These are phyloP conservation scores for Thymus mandschuricus DNA, from an alignment of 257 asterid genomes.

Conservation along the genomic window DNA sequence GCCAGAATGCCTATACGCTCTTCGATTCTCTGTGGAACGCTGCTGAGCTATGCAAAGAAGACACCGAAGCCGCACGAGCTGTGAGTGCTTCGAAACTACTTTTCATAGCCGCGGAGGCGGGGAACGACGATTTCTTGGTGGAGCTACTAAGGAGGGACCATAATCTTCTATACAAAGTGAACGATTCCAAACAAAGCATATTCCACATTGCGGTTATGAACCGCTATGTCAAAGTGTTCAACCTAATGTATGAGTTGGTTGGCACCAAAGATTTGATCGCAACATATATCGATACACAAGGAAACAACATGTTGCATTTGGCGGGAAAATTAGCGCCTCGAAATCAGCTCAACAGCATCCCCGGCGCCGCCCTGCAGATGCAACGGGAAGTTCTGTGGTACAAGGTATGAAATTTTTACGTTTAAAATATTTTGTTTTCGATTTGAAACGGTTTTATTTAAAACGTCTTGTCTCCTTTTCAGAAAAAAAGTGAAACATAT, in stretches of 20 bases:
- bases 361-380: constrained; percentile 49
- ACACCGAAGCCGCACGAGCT: constrained; percentile 9
- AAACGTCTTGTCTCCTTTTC: too few relatives aligned
- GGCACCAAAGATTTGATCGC: constrained; percentile 37
- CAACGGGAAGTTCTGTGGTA: constrained; percentile 48
- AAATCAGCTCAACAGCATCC: constrained; percentile 34
- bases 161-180: constrained; percentile 36
- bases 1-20: constrained; percentile 16
- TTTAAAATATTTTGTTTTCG: too few relatives aligned
- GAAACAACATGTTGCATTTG: constrained; percentile 42
- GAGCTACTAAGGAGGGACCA: constrained; percentile 35
- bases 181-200: constrained; percentile 33
- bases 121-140: constrained; percentile 38
- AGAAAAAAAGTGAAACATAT: too few relatives aligned
- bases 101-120: constrained; percentile 33
- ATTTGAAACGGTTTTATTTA: too few relatives aligned
- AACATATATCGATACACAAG: constrained; percentile 22
- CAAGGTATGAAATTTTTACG: constrained; percentile 25
- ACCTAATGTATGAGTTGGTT: constrained; percentile 33
- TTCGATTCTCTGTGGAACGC: constrained; percentile 31
- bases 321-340: constrained; percentile 38
- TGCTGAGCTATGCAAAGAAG: constrained; percentile 1
- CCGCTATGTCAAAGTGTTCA: constrained; percentile 42
- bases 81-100: constrained; percentile 6
- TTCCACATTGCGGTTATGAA: constrained; percentile 40